Evolutionary conservation across 768 basidiomycete genomes (phyloP).

Genomic region (Mycena olivaceomarginata): DNA sequence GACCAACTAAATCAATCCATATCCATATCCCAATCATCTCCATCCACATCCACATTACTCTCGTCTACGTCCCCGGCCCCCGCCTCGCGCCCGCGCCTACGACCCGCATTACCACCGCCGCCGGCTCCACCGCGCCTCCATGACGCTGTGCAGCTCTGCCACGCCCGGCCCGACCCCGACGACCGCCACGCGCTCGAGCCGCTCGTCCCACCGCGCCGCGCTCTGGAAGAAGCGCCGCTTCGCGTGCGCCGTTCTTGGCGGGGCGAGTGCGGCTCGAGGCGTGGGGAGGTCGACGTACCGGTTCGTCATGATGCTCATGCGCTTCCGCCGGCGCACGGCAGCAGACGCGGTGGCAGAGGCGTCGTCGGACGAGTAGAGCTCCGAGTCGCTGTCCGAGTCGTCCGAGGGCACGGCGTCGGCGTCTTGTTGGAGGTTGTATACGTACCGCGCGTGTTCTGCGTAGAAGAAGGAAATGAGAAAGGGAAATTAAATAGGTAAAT

Average conservation of each 20-base stretch:
- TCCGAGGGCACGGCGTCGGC: conserved; percentile 63
- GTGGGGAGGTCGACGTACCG: conserved; percentile 69
- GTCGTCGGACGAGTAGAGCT: conserved; percentile 47
- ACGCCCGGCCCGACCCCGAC: not conserved
- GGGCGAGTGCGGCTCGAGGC: not conserved
- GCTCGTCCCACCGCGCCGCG: conserved; percentile 38
- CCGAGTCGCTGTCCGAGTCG: conserved; percentile 64
- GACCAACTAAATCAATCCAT: too few relatives aligned
- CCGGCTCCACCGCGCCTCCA: conserved; percentile 18
- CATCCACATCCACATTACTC: too few relatives aligned
- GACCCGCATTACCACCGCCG: too few relatives aligned
- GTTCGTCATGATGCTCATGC: conserved; percentile 83
- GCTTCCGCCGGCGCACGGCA: conserved; percentile 57
- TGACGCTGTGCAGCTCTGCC: conserved; percentile 13
- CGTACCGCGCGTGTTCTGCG: conserved; percentile 80
- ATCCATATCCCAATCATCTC: too few relatives aligned
- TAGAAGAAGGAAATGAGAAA: not conserved
- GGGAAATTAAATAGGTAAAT: not conserved
- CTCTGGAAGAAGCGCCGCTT: conserved; percentile 79
- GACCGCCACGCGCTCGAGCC: conserved; percentile 15
- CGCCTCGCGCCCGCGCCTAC: too few relatives aligned
- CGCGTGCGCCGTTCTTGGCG: conserved; percentile 40
- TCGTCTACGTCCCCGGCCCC: too few relatives aligned
- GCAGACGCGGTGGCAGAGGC: conserved; percentile 40
- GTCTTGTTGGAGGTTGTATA: conserved; percentile 75